Evolutionary conservation across 2,329 filamentous ascomycete genomes (phyloP), one percentile per base, ranked within the genome.

Genomic region (Dactylonectria macrodidyma): DNA sequence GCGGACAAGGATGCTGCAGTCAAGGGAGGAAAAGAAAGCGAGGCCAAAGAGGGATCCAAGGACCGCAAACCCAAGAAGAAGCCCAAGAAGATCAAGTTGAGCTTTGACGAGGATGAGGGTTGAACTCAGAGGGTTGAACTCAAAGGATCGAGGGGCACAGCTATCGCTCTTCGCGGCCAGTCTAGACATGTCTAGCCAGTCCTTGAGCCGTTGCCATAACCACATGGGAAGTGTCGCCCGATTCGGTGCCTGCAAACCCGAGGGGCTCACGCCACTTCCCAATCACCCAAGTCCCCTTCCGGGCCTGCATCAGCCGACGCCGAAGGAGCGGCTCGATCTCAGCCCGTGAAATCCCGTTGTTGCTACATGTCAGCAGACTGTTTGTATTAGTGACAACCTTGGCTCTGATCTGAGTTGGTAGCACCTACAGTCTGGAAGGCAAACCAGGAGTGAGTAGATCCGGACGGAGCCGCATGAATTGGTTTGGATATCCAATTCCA

Each of bases 21-120:
- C 3, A 51, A 72, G 7, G 54, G 44, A 19, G 71, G 59, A 16
- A 73, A 72, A 50, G 69, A 59, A 3, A 75, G 77, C 6, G 76
- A 73, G 1, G 76, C 77, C 10, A 78, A 76, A 4, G 77, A 78
- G 3, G 74, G 77, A 8, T 48, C 59, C 30, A 77, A 75, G 70
- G 76, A 77, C 8, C 79, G 77, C 65, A 81, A 78, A 66, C 71
- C 71, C 8, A 88, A 86, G 78, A 89, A 90, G 77, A 87, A 87
- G 79, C 81, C 83, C 5, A 89, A 89, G 79, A 91, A 91, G 81
- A 88, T 92, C 67, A 92, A 92, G 81, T 81, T 92, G 52, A 92
- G 90, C 78, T 92, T 92, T 76, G 88, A 88, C 30, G 87, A 91
- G 64, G 89, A 91, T 19, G 87, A 89, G 38, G 84, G 80, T 22